These are phyloP conservation scores for Diplodia sapinea DNA, from an alignment of 2,329 filamentous ascomycete species.

Conservation along the genomic window DNA sequence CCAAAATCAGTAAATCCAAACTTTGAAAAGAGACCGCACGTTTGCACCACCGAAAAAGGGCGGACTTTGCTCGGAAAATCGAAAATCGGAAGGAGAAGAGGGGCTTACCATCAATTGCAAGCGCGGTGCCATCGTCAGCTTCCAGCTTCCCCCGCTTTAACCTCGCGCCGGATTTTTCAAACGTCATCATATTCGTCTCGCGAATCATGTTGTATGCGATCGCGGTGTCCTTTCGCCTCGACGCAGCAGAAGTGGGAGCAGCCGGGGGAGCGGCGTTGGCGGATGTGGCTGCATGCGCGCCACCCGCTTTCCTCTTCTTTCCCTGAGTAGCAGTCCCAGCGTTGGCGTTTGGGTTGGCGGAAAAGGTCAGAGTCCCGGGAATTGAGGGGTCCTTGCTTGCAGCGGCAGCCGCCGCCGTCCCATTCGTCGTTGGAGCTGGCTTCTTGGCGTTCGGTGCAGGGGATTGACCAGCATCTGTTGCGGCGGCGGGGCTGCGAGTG, in stretches of 20 bases:
- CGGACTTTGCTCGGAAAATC: neutral
- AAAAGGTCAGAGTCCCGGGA: constrained; percentile 65
- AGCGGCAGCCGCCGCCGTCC: constrained; percentile 38
- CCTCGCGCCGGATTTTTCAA: constrained; percentile 67
- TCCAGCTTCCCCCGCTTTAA: constrained; percentile 63
- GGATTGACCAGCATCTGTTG: constrained; percentile 42
- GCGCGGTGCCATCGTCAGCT: constrained; percentile 86
- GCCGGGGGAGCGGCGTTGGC: constrained; percentile 31
- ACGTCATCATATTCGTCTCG: constrained; percentile 87
- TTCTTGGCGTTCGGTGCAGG: constrained; percentile 46
- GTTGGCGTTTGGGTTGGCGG: constrained; percentile 53
- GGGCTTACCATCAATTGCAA: constrained; percentile 82
- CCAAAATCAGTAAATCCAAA: constrained; percentile 44
- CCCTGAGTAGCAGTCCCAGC: constrained; percentile 21
- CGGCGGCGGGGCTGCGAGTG: constrained; percentile 44
- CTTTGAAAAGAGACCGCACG: neutral
- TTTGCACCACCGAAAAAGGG: neutral
- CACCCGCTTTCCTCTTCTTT: constrained; percentile 30
- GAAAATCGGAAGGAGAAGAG: neutral
- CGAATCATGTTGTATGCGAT: constrained; percentile 52
- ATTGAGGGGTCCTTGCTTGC: constrained; percentile 51
- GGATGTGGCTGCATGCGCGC: constrained; percentile 22
- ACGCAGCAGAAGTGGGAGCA: constrained; percentile 45
- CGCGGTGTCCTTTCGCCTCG: constrained; percentile 46
- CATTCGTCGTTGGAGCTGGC: constrained; percentile 47